These are phyloP conservation scores for Eucalyptus grandis DNA, from an alignment of 345 rosid species.

Conservation along the genomic window DNA sequence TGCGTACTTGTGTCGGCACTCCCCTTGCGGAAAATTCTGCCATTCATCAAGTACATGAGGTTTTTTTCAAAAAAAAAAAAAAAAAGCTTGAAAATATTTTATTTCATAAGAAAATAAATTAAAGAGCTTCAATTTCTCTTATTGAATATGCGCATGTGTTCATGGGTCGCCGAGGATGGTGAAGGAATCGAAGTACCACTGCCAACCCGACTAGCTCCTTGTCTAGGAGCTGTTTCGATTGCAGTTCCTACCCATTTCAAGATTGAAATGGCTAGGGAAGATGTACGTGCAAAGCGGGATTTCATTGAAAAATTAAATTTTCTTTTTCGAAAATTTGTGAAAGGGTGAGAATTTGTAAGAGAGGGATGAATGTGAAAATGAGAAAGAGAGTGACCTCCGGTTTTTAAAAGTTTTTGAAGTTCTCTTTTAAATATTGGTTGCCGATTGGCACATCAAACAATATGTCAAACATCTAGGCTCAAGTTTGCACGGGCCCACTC, in stretches of 20 bases:
- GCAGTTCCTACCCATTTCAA: not conserved
- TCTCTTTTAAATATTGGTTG: not conserved
- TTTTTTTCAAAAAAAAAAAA: too few relatives aligned
- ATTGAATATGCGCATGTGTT: not conserved
- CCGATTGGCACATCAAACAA: accelerated
- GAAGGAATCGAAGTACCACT: not conserved
- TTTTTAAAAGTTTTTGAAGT: too few relatives aligned
- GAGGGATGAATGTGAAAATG: too few relatives aligned
- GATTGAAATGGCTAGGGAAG: not conserved
- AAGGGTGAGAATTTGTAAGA: too few relatives aligned
- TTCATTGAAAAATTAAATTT: not conserved
- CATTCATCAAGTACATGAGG: not conserved
- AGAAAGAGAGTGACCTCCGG: too few relatives aligned
- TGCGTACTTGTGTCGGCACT: not conserved
- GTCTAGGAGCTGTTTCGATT: not conserved
- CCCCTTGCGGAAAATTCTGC: not conserved
- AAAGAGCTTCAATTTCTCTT: not conserved
- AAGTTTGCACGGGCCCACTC: not conserved
- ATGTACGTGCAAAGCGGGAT: accelerated
- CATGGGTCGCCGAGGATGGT: not conserved
- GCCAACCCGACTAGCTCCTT: accelerated
- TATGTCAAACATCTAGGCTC: too few relatives aligned
- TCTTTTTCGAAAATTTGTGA: too few relatives aligned
- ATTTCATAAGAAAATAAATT: not conserved
- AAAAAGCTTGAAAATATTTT: not conserved